Conservation (phyloP, 805 yeast species). For the Yueomyces sinensis region DNA sequence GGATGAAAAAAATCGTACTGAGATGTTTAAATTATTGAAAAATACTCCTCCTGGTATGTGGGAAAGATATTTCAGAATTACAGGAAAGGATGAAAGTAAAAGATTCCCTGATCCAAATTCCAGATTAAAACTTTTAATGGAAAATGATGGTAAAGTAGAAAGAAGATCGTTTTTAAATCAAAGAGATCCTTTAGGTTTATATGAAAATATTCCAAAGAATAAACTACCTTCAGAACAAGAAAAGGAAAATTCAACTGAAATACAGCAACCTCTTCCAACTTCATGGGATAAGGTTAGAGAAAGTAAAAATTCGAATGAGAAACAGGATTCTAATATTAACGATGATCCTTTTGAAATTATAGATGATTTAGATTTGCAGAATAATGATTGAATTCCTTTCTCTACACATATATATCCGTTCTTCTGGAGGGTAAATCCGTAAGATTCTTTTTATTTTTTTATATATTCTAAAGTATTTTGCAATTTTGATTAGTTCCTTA, state of each 20-base stretch:
- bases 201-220: constrained; percentile 7
- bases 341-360: not conserved
- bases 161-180: constrained; percentile 15
- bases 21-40: constrained; percentile 23
- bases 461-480: too few relatives aligned
- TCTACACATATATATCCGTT: too few relatives aligned
- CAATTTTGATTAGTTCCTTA: too few relatives aligned
- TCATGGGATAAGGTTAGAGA: constrained; percentile 24
- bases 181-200: constrained; percentile 27
- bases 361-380: too few relatives aligned
- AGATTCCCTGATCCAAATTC: constrained; percentile 44
- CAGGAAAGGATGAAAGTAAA: constrained; percentile 37
- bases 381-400: too few relatives aligned
- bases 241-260: not conserved
- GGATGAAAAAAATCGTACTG: constrained; percentile 3
- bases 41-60: constrained; percentile 28
- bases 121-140: constrained; percentile 20
- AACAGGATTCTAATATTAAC: not conserved
- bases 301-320: not conserved
- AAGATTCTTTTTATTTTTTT: too few relatives aligned
- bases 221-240: not conserved
- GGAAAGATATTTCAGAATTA: constrained; percentile 39
- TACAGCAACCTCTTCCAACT: constrained; percentile 1
- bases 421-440: too few relatives aligned
- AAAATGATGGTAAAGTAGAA: constrained; percentile 5